A percentile compares a stretch with the other conserved stretches of the same genome.
phyloP scores from a whole-genome alignment of 768 basidiomycete species.

The Boletus pseudo-olivaceus region DNA sequence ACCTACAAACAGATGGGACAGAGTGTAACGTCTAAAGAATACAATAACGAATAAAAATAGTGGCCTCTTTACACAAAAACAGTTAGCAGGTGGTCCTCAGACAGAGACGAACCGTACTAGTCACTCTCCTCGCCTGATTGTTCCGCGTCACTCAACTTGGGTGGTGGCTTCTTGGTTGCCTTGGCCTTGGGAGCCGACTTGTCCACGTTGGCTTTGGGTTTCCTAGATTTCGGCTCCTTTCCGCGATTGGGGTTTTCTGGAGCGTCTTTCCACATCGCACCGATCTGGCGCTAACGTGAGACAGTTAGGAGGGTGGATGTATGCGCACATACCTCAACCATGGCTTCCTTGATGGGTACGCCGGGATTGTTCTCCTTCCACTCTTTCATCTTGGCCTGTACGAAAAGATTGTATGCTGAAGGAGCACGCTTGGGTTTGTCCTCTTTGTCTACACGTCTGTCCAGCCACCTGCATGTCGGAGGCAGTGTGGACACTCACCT shows the following conservation, averaged over 20 bases:
- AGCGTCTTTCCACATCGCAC: constrained; percentile 51
- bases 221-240: constrained; percentile 45
- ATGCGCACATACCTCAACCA: constrained; percentile 37
- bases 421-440: constrained; percentile 58
- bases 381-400: constrained; percentile 52
- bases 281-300: constrained; percentile 42
- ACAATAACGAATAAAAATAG: constrained; percentile 11
- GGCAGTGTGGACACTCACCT: constrained; percentile 24
- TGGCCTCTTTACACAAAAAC: not conserved
- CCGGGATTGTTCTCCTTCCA: constrained; percentile 53
- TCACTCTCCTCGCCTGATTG: constrained; percentile 22
- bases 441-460: constrained; percentile 29
- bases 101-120: constrained; percentile 8
- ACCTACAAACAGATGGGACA: constrained; percentile 1
- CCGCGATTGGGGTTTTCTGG: constrained; percentile 66
- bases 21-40: not conserved
- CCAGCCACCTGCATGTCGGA: not conserved
- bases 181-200: constrained; percentile 6
- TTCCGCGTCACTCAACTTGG: constrained; percentile 23
- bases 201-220: constrained; percentile 36
- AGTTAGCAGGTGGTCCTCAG: not conserved
- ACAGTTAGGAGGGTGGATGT: not conserved
- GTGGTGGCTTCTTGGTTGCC: constrained; percentile 13
- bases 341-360: constrained; percentile 50
- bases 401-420: constrained; percentile 55